A percentile compares a stretch with the other conserved stretches of the same genome.
phyloP scores from a whole-genome alignment of 2,329 filamentous ascomycete species.

The Xylariaceae sp. region DNA sequence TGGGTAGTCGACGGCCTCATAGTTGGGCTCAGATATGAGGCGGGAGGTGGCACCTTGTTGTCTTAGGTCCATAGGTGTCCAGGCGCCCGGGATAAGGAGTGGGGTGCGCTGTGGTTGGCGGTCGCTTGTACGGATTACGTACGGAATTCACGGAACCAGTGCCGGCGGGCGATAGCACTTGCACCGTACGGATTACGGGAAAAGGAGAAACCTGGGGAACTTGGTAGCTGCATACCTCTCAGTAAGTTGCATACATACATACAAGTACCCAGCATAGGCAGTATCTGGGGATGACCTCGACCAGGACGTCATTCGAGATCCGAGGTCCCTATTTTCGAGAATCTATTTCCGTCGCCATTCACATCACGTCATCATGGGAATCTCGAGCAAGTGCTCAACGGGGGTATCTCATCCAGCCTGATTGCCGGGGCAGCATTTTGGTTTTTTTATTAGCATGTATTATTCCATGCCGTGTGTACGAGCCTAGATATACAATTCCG shows the following conservation, averaged over 20 bases:
- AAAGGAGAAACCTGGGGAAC: not conserved
- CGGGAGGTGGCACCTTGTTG: not conserved
- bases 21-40: not conserved
- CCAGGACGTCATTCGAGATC: too few species aligned
- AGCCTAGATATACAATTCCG: not conserved
- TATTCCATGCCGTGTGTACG: too few species aligned
- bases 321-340: too few species aligned
- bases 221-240: not conserved
- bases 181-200: not conserved
- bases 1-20: not conserved
- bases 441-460: too few species aligned
- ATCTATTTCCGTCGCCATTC: too few species aligned
- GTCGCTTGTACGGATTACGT: not conserved
- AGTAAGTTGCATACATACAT: not conserved
- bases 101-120: not conserved
- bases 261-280: too few species aligned
- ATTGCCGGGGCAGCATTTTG: too few species aligned
- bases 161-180: not conserved
- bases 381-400: too few species aligned
- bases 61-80: not conserved
- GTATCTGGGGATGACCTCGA: too few species aligned
- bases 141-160: not conserved
- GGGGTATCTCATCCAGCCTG: too few species aligned
- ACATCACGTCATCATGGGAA: too few species aligned
- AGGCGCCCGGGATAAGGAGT: not conserved